A percentile compares a stretch with the other conserved stretches of the same genome.
Conservation (phyloP, 129 eudicot genomes). For the Flaveria linearis region DNA sequence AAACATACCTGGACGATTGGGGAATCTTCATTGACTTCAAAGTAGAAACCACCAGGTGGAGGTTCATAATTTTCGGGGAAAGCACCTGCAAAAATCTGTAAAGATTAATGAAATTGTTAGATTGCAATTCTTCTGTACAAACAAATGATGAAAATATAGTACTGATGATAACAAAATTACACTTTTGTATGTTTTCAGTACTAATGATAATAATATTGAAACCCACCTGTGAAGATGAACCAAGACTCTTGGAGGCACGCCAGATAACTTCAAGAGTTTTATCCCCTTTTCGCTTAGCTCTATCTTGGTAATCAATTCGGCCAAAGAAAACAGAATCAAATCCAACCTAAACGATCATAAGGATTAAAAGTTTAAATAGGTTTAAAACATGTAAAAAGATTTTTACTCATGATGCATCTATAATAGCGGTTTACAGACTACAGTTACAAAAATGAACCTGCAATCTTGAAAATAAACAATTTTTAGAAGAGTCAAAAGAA, state of each 20-base stretch:
- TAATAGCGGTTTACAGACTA: no score
- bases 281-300: constrained; percentile 67
- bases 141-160: not conserved
- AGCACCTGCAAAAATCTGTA: constrained; percentile 83
- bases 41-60: constrained; percentile 76
- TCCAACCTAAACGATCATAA: constrained; percentile 67
- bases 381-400: constrained; percentile 3
- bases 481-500: not conserved
- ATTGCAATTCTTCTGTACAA: not conserved
- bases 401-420: no score
- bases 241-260: constrained; percentile 79
- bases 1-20: constrained; percentile 63
- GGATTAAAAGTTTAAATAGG: constrained; percentile 1
- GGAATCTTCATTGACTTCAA: constrained; percentile 69
- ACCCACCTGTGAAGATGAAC: constrained; percentile 79
- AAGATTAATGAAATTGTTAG: not conserved
- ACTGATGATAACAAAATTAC: not conserved
- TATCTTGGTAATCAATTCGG: constrained; percentile 92
- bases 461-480: not conserved
- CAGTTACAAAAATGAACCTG: not conserved
- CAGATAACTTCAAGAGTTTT: constrained; percentile 82
- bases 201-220: not conserved
- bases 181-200: not conserved
- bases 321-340: constrained; percentile 85
- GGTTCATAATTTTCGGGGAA: constrained; percentile 76